Conservation (phyloP, 2,329 filamentous ascomycete genomes). For the Zymoseptoria ardabiliae region DNA sequence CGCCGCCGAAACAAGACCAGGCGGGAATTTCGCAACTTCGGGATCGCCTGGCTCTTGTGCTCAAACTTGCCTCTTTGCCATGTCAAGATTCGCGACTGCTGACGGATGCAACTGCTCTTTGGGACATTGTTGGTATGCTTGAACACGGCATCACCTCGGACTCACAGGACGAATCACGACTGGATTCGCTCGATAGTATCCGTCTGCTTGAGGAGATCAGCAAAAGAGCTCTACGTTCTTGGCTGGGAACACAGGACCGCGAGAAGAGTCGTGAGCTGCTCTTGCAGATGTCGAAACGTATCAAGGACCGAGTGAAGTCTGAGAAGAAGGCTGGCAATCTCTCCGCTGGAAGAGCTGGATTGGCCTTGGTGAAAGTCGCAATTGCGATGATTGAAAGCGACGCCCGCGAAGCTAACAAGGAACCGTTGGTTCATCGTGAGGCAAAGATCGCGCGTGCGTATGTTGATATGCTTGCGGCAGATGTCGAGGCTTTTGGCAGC, state of each 20-base stretch:
- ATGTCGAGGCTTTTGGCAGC: background rate
- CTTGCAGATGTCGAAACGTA: background rate
- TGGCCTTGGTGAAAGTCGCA: background rate
- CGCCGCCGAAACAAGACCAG: background rate
- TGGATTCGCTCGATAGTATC: background rate
- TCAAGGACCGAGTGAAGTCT: background rate
- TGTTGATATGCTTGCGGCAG: background rate
- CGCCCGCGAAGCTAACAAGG: background rate
- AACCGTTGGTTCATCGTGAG: background rate
- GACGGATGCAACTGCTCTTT: background rate
- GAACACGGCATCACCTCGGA: background rate
- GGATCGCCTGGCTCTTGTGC: conserved; percentile 1
- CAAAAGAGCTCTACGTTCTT: background rate
- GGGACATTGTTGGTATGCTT: background rate
- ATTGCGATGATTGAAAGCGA: background rate
- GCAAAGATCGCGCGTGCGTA: background rate
- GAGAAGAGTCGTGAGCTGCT: background rate
- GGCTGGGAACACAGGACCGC: conserved; percentile 1
- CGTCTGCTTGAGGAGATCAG: conserved; percentile 2
- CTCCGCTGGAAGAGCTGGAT: background rate
- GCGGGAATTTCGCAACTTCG: background rate
- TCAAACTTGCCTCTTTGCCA: background rate
- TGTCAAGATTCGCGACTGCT: background rate
- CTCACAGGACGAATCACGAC: background rate
- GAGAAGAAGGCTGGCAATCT: background rate